Evolutionary conservation across 768 basidiomycete species (phyloP), one percentile per base, ranked within the genome.

Genomic region (Galerina marginata): DNA sequence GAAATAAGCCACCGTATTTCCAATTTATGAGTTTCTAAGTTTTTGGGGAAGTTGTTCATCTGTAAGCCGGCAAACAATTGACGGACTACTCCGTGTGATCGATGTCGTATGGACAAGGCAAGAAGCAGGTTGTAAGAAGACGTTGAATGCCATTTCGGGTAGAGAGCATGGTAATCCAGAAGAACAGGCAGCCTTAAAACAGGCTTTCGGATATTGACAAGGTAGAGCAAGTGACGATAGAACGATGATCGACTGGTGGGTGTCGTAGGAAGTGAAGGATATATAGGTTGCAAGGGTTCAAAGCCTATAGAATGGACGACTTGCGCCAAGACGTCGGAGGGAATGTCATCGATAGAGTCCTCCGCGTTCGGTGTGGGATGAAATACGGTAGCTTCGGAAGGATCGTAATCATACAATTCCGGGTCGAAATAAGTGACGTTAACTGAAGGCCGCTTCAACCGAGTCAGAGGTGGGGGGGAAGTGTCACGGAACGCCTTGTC

Each of bases 11-110:
- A 83, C 16, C 90, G 83, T 61, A 83, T 79, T 57, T 78, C 76
- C 40, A 91, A 71, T 71, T 83, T 82, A 71, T 79, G 75, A 1
- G 90, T 89, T 65, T 87, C 83, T 49, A 80, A 57, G 69, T 88
- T 80, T 37, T 70, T 73, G 3, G 65, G 67, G 3, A 89, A 65
- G 6, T 71, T 66, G 29, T 79, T 79, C 26, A 66, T 62, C 20
- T 72, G 71, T 84, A 91, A 89, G 42, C 71, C 71, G 9, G 56
- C 47, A 15, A 91, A 70, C 47, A 92, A 72, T 48, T 73, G 71
- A 29, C 64, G 67, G 10, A 80, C 84, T 1, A 75, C 78, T 3
- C 82, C 80, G 60, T 81, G 84, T 44, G 79, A 76, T 3, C 79
- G 76, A 59, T 79, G 77, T 25, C 83, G 83, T 57, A 92, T 72